Evolutionary conservation across 1,139 yeast species (phyloP), one percentile per base, ranked within the genome.

Genomic region (Yamadazyma dushanensis): DNA sequence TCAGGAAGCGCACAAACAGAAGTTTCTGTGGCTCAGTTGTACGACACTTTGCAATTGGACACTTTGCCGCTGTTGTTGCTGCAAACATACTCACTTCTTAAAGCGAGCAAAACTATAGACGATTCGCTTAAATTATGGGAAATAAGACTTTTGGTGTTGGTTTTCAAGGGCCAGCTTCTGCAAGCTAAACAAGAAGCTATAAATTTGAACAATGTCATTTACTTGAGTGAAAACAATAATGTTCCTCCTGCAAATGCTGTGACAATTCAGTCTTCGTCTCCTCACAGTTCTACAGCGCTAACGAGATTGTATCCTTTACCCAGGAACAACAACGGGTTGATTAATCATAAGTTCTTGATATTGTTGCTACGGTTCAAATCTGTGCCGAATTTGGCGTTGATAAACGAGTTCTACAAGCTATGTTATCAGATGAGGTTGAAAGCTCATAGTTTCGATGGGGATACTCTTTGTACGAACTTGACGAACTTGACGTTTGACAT

Each of bases 381-480:
- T n/a, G 47, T 57, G 3, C 72, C 74, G 10, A 66, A 59, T 38
- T 34, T 65, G 47, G 53, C 53, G 24, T 45, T 67, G 19, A 57
- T 66, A 25, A 66, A 66, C 38, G 76, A 70, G 38, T 45, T 66
- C 30, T 69, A 67, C 50, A 67, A 69, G 44, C 49, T 69, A 19
- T 59, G 63, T 27, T 69, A 68, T 41, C 74, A 67, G 39, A 41
- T 63, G 26, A 41, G 75, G 23, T 47, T 68, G 28, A 51, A 48
- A 32, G 29, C 44, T n/a, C n/a, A n/a, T n/a, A n/a, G n/a, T n/a
- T n/a, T n/a, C n/a, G n/a, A n/a, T n/a, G n/a, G n/a, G n/a, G n/a
- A n/a, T n/a, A n/a, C n/a, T n/a, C n/a, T n/a, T n/a, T n/a, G n/a
- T n/a, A n/a, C n/a, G n/a, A 14, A 29, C 11, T 26, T 66, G 32